Conservation (phyloP, 2,329 filamentous ascomycete species). For the Cytospora paraplurivora region DNA sequence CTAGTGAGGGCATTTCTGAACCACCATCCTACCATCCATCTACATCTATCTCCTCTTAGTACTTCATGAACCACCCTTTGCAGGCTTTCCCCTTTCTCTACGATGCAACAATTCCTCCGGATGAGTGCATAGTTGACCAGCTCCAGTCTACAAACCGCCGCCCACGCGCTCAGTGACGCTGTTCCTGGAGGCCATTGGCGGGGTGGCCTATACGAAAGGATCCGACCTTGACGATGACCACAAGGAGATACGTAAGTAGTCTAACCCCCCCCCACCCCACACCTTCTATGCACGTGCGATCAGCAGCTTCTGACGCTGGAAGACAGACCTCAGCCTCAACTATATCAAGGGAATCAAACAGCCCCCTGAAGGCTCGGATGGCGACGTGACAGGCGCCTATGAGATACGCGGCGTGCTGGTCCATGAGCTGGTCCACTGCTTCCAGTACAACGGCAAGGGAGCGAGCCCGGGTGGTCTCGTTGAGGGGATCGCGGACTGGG, state of each 20-base stretch:
- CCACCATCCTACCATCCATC: neutral
- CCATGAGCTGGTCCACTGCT: constrained; percentile 95
- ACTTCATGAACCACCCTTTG: neutral
- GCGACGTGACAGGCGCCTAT: constrained; percentile 40
- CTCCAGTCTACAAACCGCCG: constrained; percentile 40
- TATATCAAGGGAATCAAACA: constrained; percentile 62
- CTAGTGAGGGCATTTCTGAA: neutral
- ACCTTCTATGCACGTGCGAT: constrained; percentile 63
- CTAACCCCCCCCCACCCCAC: neutral
- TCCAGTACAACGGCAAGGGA: constrained; percentile 72
- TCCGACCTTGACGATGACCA: constrained; percentile 27
- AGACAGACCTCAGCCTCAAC: constrained; percentile 77
- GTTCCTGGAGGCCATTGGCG: constrained; percentile 74
- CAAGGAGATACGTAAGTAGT: constrained; percentile 27
- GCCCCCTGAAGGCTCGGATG: constrained; percentile 37
- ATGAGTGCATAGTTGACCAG: neutral
- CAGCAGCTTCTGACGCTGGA: constrained; percentile 83
- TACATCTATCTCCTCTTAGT: neutral
- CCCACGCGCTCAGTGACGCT: constrained; percentile 85
- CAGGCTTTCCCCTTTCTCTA: neutral
- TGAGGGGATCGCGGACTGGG: constrained; percentile 93
- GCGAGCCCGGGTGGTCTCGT: constrained; percentile 74
- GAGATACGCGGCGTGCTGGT: constrained; percentile 84
- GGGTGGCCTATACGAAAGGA: constrained; percentile 82
- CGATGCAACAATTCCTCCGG: neutral